These are phyloP conservation scores for Claviceps sp. DNA, from an alignment of 2,329 filamentous ascomycete genomes.

Conservation along the genomic window DNA sequence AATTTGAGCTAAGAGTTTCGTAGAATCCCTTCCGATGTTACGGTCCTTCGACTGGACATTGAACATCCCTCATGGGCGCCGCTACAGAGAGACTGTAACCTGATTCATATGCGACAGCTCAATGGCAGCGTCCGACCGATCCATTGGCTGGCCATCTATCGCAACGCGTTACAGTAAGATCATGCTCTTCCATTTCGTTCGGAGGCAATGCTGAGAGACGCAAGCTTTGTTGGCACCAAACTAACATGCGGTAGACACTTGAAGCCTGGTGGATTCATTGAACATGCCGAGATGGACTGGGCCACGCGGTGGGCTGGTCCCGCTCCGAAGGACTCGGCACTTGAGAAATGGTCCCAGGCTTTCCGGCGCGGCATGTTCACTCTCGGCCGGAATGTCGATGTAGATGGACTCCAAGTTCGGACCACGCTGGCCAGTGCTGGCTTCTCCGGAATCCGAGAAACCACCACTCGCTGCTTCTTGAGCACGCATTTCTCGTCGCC, in stretches of 20 bases:
- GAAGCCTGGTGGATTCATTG: slow-evolving; percentile 64
- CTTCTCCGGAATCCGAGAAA: slow-evolving; percentile 67
- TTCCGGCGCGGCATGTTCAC: slow-evolving; percentile 55
- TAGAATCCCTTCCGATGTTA: slow-evolving; percentile 54
- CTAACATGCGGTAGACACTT: slow-evolving; percentile 47
- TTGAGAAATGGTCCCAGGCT: slow-evolving; percentile 57
- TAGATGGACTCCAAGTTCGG: slow-evolving; percentile 36
- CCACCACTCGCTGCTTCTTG: slow-evolving; percentile 54
- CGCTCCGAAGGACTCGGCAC: slow-evolving; percentile 39
- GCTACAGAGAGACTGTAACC: slow-evolving; percentile 47
- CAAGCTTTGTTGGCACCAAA: not conserved
- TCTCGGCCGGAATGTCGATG: slow-evolving; percentile 51
- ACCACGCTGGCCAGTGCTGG: slow-evolving; percentile 54
- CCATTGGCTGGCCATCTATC: slow-evolving; percentile 61
- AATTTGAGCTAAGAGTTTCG: slow-evolving; percentile 8
- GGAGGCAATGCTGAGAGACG: too few species aligned
- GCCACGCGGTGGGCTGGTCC: slow-evolving; percentile 58
- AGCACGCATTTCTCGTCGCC: slow-evolving; percentile 61
- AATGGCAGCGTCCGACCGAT: slow-evolving; percentile 58
- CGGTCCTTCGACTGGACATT: slow-evolving; percentile 53
- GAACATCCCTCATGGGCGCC: slow-evolving; percentile 53
- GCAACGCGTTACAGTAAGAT: slow-evolving; percentile 52
- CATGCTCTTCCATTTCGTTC: not conserved
- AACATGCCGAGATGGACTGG: slow-evolving; percentile 85
- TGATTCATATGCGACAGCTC: slow-evolving; percentile 73